Evolutionary conservation across 805 yeast species (phyloP), one percentile per base, ranked within the genome.

Genomic region (Spathaspora gorwiae): DNA sequence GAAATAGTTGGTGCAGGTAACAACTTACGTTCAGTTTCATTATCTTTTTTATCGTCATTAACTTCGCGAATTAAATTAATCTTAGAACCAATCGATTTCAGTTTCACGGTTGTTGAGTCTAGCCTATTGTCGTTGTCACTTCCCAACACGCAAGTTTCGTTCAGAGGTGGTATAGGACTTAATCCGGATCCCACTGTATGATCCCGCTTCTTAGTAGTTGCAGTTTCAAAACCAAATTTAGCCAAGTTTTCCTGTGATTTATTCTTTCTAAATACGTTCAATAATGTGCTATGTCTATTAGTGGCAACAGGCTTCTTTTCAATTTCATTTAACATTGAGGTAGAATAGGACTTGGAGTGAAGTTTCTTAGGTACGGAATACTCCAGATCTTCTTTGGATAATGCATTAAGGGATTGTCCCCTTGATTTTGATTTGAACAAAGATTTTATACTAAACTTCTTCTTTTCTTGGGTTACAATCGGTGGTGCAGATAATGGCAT

Each of bases 381-480:
- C 5, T 29, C 43, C 35, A 34, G 19, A 13, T 12, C 37, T 6
- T 19, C 35, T 13, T n/a, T 19, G 13, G 26, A 7, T 29, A 19
- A 13, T 9, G 44, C 54, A 39, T 48, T 53, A 31, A 57, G 49
- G 6, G 62, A 52, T 43, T 63, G 69, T 43, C 46, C 54, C 45
- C 63, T 68, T 2, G 70, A 62, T 47, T 62, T 68, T 48, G 61
- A 60, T 47, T 64, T 68, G 56, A 71, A 70, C 26, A 71, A 56
- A 1, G 68, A 59, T 39, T 60, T 63, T 56, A 71, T 66, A 37
- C 72, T 65, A 47, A 71, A 71, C 47, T 62, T 63, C 42, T 67
- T 65, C 54, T 58, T 55, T 35, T 55, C 56, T 12, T 47, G 47
- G 9, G 50, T 14, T 10, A 39, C 45, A 13, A 26, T 42, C 8